Conservation (phyloP, 2,329 filamentous ascomycete species). For the Raffaelea albimanens region DNA sequence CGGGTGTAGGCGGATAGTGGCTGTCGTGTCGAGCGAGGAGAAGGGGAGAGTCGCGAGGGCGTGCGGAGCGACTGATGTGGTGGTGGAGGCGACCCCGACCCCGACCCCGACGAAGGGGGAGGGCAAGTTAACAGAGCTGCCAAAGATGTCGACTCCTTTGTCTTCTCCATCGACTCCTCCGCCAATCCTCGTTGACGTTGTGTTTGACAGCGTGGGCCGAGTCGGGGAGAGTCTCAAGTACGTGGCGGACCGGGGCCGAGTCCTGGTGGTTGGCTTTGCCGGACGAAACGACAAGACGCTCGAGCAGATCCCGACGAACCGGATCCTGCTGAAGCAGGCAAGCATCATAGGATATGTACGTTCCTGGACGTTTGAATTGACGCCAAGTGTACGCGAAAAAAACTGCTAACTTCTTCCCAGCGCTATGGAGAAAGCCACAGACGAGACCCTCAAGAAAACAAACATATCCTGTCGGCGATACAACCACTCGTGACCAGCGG, state of each 20-base stretch:
- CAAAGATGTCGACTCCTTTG: not conserved
- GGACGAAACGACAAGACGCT: constrained; percentile 23
- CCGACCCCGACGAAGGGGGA: constrained; percentile 29
- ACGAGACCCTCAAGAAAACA: constrained; percentile 34
- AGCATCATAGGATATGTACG: constrained; percentile 43
- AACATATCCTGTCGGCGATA: constrained; percentile 41
- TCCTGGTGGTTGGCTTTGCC: constrained; percentile 51
- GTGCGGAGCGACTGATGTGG: constrained; percentile 23
- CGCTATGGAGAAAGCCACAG: constrained; percentile 48
- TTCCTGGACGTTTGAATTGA: too few relatives aligned
- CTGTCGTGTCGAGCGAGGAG: constrained; percentile 34
- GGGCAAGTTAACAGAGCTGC: too few relatives aligned
- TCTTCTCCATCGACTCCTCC: too few relatives aligned
- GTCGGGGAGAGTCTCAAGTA: constrained; percentile 45
- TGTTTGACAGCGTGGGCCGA: constrained; percentile 49
- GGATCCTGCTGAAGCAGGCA: constrained; percentile 41
- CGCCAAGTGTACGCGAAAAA: not conserved
- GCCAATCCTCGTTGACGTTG: constrained; percentile 47
- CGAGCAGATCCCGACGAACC: constrained; percentile 38
- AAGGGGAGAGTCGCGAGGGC: constrained; percentile 32
- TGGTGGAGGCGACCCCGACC: constrained; percentile 12
- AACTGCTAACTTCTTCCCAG: constrained; percentile 10
- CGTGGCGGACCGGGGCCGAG: constrained; percentile 40
- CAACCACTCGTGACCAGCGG: constrained; percentile 35
- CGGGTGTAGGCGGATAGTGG: constrained; percentile 36